A percentile compares a stretch with the other conserved stretches of the same genome.
Conservation (phyloP, 164 flowering plant species). For the Sedum album region DNA sequence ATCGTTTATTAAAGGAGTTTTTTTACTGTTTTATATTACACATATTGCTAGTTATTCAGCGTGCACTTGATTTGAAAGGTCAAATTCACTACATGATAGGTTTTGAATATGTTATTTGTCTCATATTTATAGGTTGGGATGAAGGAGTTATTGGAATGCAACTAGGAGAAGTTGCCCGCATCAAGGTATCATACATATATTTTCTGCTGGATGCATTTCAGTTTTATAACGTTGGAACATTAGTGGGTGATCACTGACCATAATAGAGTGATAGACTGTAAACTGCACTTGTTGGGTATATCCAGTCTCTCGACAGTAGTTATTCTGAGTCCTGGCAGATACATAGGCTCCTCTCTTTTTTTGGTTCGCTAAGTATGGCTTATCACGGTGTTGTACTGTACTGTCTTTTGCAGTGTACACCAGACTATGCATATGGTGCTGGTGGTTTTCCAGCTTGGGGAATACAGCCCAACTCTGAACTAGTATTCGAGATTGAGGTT, state of each 20-base stretch:
- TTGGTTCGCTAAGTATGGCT: background rate
- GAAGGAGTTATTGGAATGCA: conserved; percentile 99
- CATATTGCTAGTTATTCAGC: too few relatives aligned
- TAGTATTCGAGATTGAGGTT: conserved; percentile 90
- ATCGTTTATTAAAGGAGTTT: too few relatives aligned
- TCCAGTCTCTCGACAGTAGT: too few relatives aligned
- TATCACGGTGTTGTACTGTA: background rate
- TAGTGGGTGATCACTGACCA: too few relatives aligned
- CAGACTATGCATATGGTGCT: conserved; percentile 87
- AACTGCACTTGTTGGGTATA: too few relatives aligned
- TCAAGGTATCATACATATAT: conserved; percentile 12
- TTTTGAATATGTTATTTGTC: background rate
- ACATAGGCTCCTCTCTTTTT: background rate
- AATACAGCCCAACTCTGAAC: conserved; percentile 69
- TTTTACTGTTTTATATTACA: too few relatives aligned
- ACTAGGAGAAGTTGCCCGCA: conserved; percentile 89
- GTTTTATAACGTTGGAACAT: background rate
- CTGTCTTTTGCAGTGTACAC: conserved; percentile 79
- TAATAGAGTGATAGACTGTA: too few relatives aligned
- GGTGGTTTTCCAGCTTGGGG: conserved; percentile 94
- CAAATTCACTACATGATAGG: background rate
- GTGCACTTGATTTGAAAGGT: too few relatives aligned
- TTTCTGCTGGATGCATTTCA: background rate
- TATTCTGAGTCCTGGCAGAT: too few relatives aligned
- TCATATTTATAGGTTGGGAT: conserved; percentile 78